Base-by-base conservation (phyloP, 2,329 filamentous ascomycete genomes). In the Venturia pyrina region DNA sequence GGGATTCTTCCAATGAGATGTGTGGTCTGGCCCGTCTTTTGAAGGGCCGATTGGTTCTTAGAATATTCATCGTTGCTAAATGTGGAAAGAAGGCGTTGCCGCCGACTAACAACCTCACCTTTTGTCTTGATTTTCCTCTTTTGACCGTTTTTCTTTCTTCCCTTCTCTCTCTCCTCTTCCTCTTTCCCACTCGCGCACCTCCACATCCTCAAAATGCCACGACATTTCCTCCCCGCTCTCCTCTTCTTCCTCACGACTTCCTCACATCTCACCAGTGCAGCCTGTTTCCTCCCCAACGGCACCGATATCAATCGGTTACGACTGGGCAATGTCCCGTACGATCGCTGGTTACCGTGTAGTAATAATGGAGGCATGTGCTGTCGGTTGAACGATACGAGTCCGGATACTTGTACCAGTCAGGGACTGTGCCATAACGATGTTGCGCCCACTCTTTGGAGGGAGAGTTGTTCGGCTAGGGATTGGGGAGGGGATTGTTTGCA, bases 351-450 rank as follows among this genome's bases (percentile, higher is more conserved):
- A n/a, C 53, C 53, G 6, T 59, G 53, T n/a, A 11, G 11, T 32
- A 59, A 37, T n/a, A 59, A 6, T 59, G 53, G 53, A 8, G 53
- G 53, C 17, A 59, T 59, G 53, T 59, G 53, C n/a, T 59, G 53
- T 59, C 53, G 53, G 1, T 37, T 59, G 32, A 59, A 59, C 15
- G 53, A 59, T 37, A 37, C 53, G 32, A 34, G 15, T 34, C 53
- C 53, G 17, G 53, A 59, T 59, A 59, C 53, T 8, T 59, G 53
- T 37, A 59, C 53, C 15, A 40, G 53, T 21, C 28, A 59, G 53
- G 53, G 53, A 2, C 32, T 59, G 10, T 59, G 53, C 15, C 53
- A 59, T 37, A 59, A 59, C n/a, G 32, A 37, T 59, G 32, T 59
- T 21, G 53, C 53, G 32, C 53, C 53, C 32, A 40, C n/a, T 37